Evolutionary conservation across 495 filamentous ascomycete species (phyloP).

Genomic region (Lasiosphaeria miniovina): DNA sequence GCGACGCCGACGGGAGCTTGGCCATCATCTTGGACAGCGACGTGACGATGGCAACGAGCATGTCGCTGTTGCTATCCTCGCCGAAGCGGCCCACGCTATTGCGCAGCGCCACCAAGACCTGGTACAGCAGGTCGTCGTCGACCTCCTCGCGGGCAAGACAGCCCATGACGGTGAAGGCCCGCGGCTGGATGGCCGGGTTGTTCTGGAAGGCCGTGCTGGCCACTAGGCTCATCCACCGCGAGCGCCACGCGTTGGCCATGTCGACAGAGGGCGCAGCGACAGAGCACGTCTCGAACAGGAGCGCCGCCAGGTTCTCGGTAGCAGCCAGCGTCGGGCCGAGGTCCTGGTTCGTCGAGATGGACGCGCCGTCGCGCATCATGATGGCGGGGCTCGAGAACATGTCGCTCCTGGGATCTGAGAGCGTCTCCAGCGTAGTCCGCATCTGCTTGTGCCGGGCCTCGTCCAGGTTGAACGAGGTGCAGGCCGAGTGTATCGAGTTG

Average conservation of each 20-base stretch:
- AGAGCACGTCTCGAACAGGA: constrained; percentile 59
- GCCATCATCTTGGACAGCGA: constrained; percentile 66
- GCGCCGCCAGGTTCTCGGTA: constrained; percentile 51
- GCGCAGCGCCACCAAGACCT: constrained; percentile 62
- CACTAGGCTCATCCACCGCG: constrained; percentile 67
- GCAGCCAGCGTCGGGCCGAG: constrained; percentile 44
- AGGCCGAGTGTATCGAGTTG: constrained; percentile 63
- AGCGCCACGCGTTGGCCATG: constrained; percentile 65
- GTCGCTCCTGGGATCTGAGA: constrained; percentile 54
- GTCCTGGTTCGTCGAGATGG: constrained; percentile 48
- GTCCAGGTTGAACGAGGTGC: constrained; percentile 57
- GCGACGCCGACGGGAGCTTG: constrained; percentile 59
- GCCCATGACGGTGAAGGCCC: constrained; percentile 67
- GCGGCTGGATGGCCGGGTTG: constrained; percentile 64
- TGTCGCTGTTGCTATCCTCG: constrained; percentile 58
- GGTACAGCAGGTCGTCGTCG: constrained; percentile 65
- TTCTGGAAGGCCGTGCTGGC: constrained; percentile 69
- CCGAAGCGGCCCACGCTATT: constrained; percentile 57
- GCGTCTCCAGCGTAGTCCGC: constrained; percentile 48
- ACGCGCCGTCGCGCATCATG: constrained; percentile 39
- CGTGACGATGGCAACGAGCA: constrained; percentile 63
- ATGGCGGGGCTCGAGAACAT: constrained; percentile 41
- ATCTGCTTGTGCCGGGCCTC: constrained; percentile 53
- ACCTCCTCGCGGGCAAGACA: constrained; percentile 65
- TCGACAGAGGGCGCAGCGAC: constrained; percentile 61